These are phyloP conservation scores for Penicillium daleae DNA, from an alignment of 495 filamentous ascomycete species.

Conservation along the genomic window DNA sequence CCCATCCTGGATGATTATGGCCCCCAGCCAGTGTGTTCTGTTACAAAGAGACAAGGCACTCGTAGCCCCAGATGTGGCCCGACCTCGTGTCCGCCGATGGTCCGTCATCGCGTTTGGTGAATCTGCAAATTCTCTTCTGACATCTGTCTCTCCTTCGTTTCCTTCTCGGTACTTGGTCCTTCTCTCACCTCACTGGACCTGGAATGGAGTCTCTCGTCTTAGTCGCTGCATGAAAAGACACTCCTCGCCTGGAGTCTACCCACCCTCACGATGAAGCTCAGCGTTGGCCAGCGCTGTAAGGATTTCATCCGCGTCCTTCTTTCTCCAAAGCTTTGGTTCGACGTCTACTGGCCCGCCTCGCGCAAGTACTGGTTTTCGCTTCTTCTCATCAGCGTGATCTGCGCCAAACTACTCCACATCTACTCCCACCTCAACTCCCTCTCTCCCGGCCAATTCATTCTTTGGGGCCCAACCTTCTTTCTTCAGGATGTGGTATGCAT, in stretches of 20 bases:
- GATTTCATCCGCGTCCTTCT: conserved; percentile 15
- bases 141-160: neutral
- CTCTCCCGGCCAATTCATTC: conserved; percentile 31
- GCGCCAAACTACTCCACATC: conserved; percentile 43
- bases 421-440: conserved; percentile 44
- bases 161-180: neutral
- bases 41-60: too few relatives aligned
- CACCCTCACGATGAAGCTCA: conserved; percentile 16
- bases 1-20: neutral
- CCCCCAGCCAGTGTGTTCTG: too few relatives aligned
- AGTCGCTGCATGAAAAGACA: conserved; percentile 3
- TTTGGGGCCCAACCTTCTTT: conserved; percentile 48
- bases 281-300: conserved; percentile 1
- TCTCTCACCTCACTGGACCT: neutral
- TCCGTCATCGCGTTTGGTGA: neutral
- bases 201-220: conserved; percentile 3
- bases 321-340: conserved; percentile 32
- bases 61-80: too few relatives aligned
- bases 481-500: conserved; percentile 42
- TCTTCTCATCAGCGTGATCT: conserved; percentile 36
- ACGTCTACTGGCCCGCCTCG: conserved; percentile 37
- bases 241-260: conserved; percentile 1
- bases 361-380: conserved; percentile 45
- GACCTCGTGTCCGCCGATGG: neutral
- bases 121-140: neutral